Conservation (phyloP, 805 yeast genomes). For the Hanseniaspora vineae region DNA sequence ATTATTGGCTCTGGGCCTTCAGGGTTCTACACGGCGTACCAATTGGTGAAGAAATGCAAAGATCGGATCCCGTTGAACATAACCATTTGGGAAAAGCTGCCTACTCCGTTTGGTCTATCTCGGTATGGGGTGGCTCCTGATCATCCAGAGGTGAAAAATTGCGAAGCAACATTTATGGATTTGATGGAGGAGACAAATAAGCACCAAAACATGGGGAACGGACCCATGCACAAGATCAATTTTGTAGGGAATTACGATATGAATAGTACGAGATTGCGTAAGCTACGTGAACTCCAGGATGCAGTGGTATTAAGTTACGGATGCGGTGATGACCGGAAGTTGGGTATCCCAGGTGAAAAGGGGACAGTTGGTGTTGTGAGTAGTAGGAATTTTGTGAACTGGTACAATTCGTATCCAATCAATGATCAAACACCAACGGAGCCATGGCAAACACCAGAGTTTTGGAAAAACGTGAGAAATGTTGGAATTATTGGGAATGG, state of each 20-base stretch:
- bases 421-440: conserved; percentile 5
- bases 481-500: conserved; percentile 93
- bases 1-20: conserved; percentile 95
- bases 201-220: conserved; percentile 9
- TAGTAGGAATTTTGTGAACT: conserved; percentile 80
- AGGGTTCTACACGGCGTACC: conserved; percentile 80
- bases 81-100: conserved; percentile 71
- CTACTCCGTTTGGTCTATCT: conserved; percentile 85
- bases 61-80: conserved; percentile 31
- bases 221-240: conserved; percentile 26
- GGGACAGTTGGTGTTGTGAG: conserved; percentile 52
- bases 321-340: conserved; percentile 39
- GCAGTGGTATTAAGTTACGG: conserved; percentile 78
- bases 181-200: conserved; percentile 18
- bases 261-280: conserved; percentile 44
- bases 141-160: conserved; percentile 90
- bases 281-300: conserved; percentile 47
- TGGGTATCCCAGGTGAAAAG: conserved; percentile 47
- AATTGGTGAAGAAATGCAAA: conserved; percentile 37
- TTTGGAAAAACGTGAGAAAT: conserved; percentile 43
- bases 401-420: conserved; percentile 91
- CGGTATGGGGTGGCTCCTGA: conserved; percentile 99
- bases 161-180: conserved; percentile 55
- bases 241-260: conserved; percentile 64
- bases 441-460: conserved; percentile 28